A percentile compares a stretch with the other conserved stretches of the same genome.
These are phyloP conservation scores for Diplodia intermedia DNA, from an alignment of 2,329 filamentous ascomycete species.

Conservation along the genomic window DNA sequence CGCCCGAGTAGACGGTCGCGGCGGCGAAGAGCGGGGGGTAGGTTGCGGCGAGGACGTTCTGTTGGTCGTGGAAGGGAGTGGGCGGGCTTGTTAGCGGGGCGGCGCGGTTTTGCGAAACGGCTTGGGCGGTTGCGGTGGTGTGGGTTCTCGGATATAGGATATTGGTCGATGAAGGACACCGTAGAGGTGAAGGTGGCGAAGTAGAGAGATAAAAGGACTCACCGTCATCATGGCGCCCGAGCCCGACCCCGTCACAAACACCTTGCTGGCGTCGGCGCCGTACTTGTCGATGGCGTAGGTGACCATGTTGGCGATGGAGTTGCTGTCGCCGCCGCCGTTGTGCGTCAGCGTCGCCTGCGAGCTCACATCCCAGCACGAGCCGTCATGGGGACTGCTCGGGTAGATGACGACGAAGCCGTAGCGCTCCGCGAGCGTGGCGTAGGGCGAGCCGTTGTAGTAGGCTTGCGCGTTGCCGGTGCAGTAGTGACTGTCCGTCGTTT, in stretches of 20 bases:
- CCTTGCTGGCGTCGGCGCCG: conserved; percentile 57
- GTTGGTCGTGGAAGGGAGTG: background rate
- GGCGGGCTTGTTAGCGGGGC: too few relatives aligned
- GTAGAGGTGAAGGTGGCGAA: too few relatives aligned
- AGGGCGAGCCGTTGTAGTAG: conserved; percentile 60
- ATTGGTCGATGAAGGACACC: background rate
- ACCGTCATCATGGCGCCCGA: conserved; percentile 65
- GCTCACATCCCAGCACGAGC: conserved; percentile 66
- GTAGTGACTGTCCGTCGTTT: conserved; percentile 54
- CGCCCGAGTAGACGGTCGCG: conserved; percentile 60
- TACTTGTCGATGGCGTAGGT: conserved; percentile 61
- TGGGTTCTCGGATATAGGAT: background rate
- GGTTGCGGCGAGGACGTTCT: conserved; percentile 58
- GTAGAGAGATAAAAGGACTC: conserved; percentile 27
- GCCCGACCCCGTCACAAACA: conserved; percentile 63
- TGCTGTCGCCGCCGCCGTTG: conserved; percentile 64
- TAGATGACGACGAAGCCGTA: conserved; percentile 68
- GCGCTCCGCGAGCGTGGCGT: conserved; percentile 59
- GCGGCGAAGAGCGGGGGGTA: conserved; percentile 63
- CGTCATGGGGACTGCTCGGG: conserved; percentile 60
- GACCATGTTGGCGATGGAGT: conserved; percentile 66
- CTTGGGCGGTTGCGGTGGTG: background rate
- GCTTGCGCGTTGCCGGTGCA: conserved; percentile 62
- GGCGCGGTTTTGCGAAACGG: too few relatives aligned
- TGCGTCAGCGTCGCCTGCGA: conserved; percentile 61